Evolutionary conservation across 2,329 filamentous ascomycete genomes (phyloP).

Genomic region (Beauveria pseudobassiana): DNA sequence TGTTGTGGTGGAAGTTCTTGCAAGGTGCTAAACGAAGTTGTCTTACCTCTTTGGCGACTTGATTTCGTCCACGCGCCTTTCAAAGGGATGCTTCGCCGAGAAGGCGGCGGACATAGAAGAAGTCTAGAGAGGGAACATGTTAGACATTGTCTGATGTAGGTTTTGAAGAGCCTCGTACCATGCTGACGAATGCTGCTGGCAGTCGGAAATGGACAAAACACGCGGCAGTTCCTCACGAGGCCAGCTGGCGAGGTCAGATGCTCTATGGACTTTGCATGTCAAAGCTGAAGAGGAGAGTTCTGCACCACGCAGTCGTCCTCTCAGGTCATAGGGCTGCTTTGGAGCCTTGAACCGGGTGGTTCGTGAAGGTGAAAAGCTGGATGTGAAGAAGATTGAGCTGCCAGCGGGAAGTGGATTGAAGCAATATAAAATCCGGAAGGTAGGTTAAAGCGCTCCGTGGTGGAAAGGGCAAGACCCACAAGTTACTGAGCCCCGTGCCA

Average conservation of each 20-base stretch:
- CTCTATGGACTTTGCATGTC: conserved; percentile 2
- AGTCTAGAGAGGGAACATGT: conserved; percentile 37
- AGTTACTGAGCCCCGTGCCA: not conserved
- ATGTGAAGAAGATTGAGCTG: not conserved
- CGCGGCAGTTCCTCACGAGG: conserved; percentile 3
- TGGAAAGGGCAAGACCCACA: conserved; percentile 3
- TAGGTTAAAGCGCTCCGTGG: conserved; percentile 11
- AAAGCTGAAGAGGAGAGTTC: not conserved
- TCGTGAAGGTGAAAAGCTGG: conserved; percentile 7
- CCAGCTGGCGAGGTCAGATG: conserved; percentile 9
- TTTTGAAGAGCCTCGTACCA: not conserved
- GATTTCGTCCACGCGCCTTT: conserved; percentile 73
- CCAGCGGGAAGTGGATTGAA: conserved; percentile 5
- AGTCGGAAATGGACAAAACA: not conserved
- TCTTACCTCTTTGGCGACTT: conserved; percentile 85
- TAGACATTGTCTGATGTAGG: not conserved
- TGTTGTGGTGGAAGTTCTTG: not conserved
- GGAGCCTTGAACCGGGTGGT: not conserved
- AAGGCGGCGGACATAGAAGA: conserved; percentile 68
- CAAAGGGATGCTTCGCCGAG: conserved; percentile 66
- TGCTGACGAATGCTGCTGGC: not conserved
- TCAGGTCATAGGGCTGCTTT: not conserved
- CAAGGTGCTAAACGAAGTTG: not conserved
- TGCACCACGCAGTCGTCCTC: conserved; percentile 3
- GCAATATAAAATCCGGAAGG: conserved; percentile 9